A percentile compares a stretch with the other conserved stretches of the same genome.
Conservation (phyloP, 1,284 basidiomycete species). For the Mixia osmundae region DNA sequence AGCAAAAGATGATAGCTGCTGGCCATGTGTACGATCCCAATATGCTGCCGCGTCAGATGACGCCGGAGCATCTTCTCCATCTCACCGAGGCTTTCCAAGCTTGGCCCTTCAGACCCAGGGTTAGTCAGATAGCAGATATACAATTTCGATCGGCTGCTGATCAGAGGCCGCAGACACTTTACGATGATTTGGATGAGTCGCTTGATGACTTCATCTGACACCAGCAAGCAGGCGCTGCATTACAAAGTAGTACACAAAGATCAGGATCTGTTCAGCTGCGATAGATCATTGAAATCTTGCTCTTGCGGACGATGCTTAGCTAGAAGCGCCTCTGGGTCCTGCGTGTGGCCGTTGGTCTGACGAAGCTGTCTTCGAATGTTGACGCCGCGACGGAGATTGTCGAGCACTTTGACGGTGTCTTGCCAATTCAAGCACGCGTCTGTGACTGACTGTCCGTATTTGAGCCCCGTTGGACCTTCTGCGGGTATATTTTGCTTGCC, state of each 20-base stretch:
- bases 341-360: not conserved
- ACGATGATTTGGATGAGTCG: not conserved
- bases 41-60: conserved; percentile 3
- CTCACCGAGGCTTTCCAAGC: conserved; percentile 3
- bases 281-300: conserved; percentile 9
- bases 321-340: not conserved
- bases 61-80: conserved; percentile 2
- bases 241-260: not conserved
- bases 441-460: conserved; percentile 71
- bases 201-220: not conserved
- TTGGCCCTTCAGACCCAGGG: conserved; percentile 9
- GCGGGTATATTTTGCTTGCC: conserved; percentile 65
- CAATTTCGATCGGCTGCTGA: not conserved
- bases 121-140: not conserved
- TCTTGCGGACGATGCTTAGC: not conserved
- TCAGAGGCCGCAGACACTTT: not conserved
- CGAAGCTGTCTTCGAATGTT: conserved; percentile 34
- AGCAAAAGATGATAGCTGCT: conserved; percentile 1
- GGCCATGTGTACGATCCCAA: conserved; percentile 2
- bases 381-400: conserved; percentile 58
- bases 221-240: not conserved
- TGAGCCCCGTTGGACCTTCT: conserved; percentile 47
- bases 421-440: conserved; percentile 82
- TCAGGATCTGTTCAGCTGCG: not conserved
- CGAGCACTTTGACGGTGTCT: conserved; percentile 50